Conservation (phyloP, 23 red algal species). For the Gracilaria caudata region DNA sequence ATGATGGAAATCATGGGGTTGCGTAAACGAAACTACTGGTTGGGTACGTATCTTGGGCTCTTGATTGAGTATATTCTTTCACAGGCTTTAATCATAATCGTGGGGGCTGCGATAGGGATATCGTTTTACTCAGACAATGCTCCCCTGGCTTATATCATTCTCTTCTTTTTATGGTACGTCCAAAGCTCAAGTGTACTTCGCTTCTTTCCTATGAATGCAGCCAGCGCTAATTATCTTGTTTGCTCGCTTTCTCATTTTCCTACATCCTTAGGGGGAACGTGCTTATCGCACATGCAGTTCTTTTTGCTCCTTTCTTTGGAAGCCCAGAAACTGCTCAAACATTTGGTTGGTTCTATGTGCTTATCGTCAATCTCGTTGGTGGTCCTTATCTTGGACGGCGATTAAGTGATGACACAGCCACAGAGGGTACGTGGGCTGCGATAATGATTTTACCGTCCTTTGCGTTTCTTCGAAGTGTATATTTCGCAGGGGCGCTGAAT, state of each 20-base stretch:
- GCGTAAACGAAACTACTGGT: conserved; percentile 74
- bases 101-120: conserved; percentile 65
- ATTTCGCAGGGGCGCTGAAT: conserved; percentile 86
- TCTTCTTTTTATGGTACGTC: conserved; percentile 64
- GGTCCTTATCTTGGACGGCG: conserved; percentile 73
- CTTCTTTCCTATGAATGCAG: background rate
- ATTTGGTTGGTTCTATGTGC: conserved; percentile 80
- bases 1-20: conserved; percentile 90
- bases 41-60: conserved; percentile 85
- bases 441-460: conserved; percentile 89
- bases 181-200: background rate
- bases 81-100: conserved; percentile 42
- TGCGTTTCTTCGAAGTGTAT: conserved; percentile 81
- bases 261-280: conserved; percentile 69
- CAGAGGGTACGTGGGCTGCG: conserved; percentile 59
- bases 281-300: conserved; percentile 77
- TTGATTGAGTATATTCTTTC: conserved; percentile 73
- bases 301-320: conserved; percentile 85
- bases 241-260: background rate
- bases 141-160: conserved; percentile 79
- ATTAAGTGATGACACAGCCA: conserved; percentile 47
- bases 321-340: conserved; percentile 85
- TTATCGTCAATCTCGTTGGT: conserved; percentile 84
- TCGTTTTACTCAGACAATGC: conserved; percentile 83
- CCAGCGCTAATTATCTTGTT: background rate